phyloP scores from a whole-genome alignment of 345 rosid genomes.

The Aquilaria malaccensis region DNA sequence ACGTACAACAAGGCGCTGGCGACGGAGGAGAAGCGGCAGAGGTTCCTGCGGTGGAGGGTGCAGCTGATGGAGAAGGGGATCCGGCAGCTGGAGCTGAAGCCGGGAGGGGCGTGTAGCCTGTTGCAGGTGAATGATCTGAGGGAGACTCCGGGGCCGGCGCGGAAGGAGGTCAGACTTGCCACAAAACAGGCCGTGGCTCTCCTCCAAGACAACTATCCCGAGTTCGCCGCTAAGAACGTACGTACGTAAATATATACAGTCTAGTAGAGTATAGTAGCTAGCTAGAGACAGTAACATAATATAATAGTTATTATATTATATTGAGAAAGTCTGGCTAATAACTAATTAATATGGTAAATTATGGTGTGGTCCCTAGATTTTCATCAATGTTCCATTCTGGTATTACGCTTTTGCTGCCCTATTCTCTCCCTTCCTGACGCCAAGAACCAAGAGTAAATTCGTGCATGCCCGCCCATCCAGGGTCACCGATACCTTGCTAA shows the following conservation, averaged over 20 bases:
- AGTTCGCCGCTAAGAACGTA: constrained; percentile 45
- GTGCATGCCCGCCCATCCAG: constrained; percentile 37
- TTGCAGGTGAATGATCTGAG: constrained; percentile 43
- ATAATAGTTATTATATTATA: too few species aligned
- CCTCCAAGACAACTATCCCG: constrained; percentile 56
- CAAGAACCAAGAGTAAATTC: constrained; percentile 52
- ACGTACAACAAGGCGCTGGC: constrained; percentile 28
- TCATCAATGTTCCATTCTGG: constrained; percentile 61
- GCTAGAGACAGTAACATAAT: too few species aligned
- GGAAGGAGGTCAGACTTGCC: constrained; percentile 28
- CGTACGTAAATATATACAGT: too few species aligned
- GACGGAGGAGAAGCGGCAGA: constrained; percentile 36
- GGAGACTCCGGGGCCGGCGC: constrained; percentile 40
- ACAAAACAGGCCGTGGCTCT: constrained; percentile 31
- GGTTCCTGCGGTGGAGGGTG: constrained; percentile 41
- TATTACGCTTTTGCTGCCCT: constrained; percentile 29
- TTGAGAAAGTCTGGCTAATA: too few species aligned
- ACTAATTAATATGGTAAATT: too few species aligned
- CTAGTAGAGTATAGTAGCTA: too few species aligned
- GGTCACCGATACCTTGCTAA: constrained; percentile 43
- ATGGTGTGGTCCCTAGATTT: constrained; percentile 20
- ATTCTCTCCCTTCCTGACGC: constrained; percentile 36
- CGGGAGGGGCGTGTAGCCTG: constrained; percentile 28
- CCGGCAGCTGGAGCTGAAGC: constrained; percentile 37
- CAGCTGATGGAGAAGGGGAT: constrained; percentile 46